Evolutionary conservation across 257 asterid genomes (phyloP), one percentile per base, ranked within the genome.

Genomic region (Plantago ovata): DNA sequence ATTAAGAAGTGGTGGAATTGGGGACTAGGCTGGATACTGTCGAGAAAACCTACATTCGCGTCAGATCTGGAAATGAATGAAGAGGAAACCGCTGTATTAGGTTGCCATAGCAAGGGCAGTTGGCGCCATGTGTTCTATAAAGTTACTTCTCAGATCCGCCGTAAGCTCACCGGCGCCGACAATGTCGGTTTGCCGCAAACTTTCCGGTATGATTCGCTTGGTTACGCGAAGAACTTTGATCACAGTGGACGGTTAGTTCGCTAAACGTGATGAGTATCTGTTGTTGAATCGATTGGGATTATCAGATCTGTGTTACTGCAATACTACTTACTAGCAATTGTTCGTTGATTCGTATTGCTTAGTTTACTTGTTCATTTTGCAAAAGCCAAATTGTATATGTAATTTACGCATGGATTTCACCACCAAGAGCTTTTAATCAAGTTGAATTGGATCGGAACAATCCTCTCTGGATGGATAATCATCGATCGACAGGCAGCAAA

Each of bases 41-140:
- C 95, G 18, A 73, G 85, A 14, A 91, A 81, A 45, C 96, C 87
- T 9, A 50, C 80, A 9, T 84, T 91, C 62, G 95, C 89, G 61
- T 14, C 61, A 52, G 98, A 91, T 85, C 87, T 91, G 66, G 96
- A 91, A 77, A 79, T 91, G 92, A 87, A 83, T 40, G 94, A 85
- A 38, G 87, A 85, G 6, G 96, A 83, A 61, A 73, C 68, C 21
- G 79, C 77, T 22, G 81, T 62, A 14, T 44, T 90, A 16, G 98
- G 98, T n/a, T 77, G 60, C 68, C 89, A 80, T 57, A 77, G 48
- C 75, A 85, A 58, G 66, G 96, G 96, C 56, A 87, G 82, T 74
- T 87, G 86, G 93, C 76, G 89, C 50, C 96, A 87, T 61, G 81
- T 91, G 49, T 66, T 87, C 28, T 91, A 65, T 81, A 87, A 78